Evolutionary conservation across 768 basidiomycete genomes (phyloP).

Genomic region (Lyophyllum decastes): DNA sequence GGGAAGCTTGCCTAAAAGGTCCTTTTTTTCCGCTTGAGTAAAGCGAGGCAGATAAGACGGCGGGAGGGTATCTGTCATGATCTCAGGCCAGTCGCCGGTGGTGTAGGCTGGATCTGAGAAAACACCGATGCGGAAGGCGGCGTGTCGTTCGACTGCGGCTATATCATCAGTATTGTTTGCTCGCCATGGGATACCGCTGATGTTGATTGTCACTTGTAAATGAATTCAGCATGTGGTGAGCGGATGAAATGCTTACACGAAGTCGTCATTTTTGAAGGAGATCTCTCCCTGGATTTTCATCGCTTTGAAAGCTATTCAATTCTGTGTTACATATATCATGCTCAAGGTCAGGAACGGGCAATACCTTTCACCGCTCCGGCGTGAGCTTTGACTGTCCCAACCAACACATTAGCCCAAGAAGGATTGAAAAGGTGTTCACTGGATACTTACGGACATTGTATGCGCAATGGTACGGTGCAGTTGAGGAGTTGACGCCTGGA

Average conservation of each 20-base stretch:
- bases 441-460: slow-evolving; percentile 41
- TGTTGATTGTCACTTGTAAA: neutral
- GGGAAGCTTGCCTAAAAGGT: slow-evolving; percentile 34
- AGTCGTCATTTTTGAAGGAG: slow-evolving; percentile 55
- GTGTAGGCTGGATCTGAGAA: slow-evolving; percentile 53
- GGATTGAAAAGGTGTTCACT: neutral
- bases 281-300: slow-evolving; percentile 55
- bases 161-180: slow-evolving; percentile 44
- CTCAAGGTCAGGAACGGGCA: neutral
- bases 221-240: neutral
- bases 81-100: slow-evolving; percentile 53
- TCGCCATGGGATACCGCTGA: slow-evolving; percentile 48
- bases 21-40: slow-evolving; percentile 44
- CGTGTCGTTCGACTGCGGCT: slow-evolving; percentile 48
- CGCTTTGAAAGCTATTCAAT: slow-evolving; percentile 38
- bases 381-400: slow-evolving; percentile 43
- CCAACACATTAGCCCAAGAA: neutral
- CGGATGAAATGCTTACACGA: slow-evolving; percentile 32
- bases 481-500: slow-evolving; percentile 42
- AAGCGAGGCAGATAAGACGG: slow-evolving; percentile 48
- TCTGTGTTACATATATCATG: neutral
- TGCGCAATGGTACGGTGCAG: slow-evolving; percentile 45
- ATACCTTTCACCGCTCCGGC: slow-evolving; percentile 50
- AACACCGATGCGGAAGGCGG: slow-evolving; percentile 49
- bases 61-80: slow-evolving; percentile 49